Base-by-base conservation (phyloP, 768 basidiomycete species). In the Leccinum sublutescens region DNA sequence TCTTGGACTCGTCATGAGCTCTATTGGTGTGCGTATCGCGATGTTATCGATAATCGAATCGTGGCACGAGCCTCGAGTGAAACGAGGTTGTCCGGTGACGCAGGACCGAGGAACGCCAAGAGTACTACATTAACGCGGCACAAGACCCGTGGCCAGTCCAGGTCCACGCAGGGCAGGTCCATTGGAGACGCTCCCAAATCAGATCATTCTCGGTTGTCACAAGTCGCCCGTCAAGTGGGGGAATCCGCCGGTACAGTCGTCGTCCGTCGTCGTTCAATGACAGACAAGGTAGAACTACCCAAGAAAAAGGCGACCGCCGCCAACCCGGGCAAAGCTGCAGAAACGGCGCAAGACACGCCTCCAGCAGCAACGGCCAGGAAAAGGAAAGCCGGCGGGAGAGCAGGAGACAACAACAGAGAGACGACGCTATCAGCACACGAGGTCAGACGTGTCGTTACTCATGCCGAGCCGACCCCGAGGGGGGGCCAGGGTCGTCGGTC, bases 401-500 rank as follows among this genome's bases (percentile, higher is more conserved):
- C 56, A 38, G 55, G 51, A 36, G 60, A 58, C 56, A 59, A 56
- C 57, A 62, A 56, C 57, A 62, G 63, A 21, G 62, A 50, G n/a
- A 54, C 49, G 12, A 34, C 34, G 34, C 58, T 50, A 17, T 52
- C 61, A 52, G 25, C 49, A 55, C 62, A 68, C 55, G 57, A 63
- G 25, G 56, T 31, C 38, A 57, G 56, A 43, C 62, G 55, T 55
- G 52, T 53, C 56, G 38, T 50, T 31, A 19, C 54, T 48, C 63
- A 61, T 56, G 55, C 64, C 52, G 62, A 64, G 43, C 56, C 60
- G 53, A 62, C 50, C 25, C 54, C 56, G 51, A 66, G 64, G 51
- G 61, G 62, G 15, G 43, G 19, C 61, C 67, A 68, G 69, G 65
- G 65, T 58, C 65, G 62, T 64, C 70, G 64, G 50, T 67, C 72